Evolutionary conservation across 345 rosid genomes (phyloP).

Genomic region (Populus euphratica): DNA sequence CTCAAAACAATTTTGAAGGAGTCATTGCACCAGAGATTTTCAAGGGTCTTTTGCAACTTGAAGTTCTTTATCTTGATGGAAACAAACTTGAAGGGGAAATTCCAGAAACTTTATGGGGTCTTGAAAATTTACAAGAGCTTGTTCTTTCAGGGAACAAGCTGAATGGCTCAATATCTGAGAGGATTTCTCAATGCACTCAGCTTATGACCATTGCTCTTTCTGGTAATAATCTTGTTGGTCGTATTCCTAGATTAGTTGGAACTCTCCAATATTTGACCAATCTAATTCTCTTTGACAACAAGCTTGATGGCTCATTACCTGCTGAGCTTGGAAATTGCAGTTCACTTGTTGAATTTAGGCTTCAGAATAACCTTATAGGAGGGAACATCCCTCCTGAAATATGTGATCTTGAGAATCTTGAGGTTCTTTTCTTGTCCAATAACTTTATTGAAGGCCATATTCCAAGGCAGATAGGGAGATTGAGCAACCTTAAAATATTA

Average conservation of each 20-base stretch:
- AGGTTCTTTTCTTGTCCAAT: slow-evolving; percentile 27
- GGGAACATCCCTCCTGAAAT: slow-evolving; percentile 32
- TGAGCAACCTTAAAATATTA: slow-evolving; percentile 25
- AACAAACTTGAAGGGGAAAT: slow-evolving; percentile 35
- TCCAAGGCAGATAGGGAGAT: slow-evolving; percentile 27
- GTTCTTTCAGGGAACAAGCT: slow-evolving; percentile 36
- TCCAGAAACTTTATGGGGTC: slow-evolving; percentile 37
- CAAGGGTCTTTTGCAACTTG: slow-evolving; percentile 24
- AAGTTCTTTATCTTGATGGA: slow-evolving; percentile 27
- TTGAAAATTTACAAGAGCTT: slow-evolving; percentile 28
- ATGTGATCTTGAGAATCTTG: slow-evolving; percentile 27
- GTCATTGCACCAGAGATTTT: slow-evolving; percentile 23
- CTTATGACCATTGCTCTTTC: slow-evolving; percentile 27
- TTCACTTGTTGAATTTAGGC: slow-evolving; percentile 32
- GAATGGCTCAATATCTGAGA: slow-evolving; percentile 40
- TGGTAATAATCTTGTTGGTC: slow-evolving; percentile 31
- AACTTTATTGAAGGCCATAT: slow-evolving; percentile 30
- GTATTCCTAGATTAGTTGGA: slow-evolving; percentile 34
- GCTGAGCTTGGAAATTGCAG: slow-evolving; percentile 39
- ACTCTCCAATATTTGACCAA: slow-evolving; percentile 18
- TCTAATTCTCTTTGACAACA: slow-evolving; percentile 28
- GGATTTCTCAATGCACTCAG: slow-evolving; percentile 24
- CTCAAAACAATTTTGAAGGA: slow-evolving; percentile 28
- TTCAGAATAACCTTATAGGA: slow-evolving; percentile 31
- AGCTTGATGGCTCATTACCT: slow-evolving; percentile 34